Evolutionary conservation across 208 protist species (phyloP).

Genomic region (Porcisia deanei): DNA sequence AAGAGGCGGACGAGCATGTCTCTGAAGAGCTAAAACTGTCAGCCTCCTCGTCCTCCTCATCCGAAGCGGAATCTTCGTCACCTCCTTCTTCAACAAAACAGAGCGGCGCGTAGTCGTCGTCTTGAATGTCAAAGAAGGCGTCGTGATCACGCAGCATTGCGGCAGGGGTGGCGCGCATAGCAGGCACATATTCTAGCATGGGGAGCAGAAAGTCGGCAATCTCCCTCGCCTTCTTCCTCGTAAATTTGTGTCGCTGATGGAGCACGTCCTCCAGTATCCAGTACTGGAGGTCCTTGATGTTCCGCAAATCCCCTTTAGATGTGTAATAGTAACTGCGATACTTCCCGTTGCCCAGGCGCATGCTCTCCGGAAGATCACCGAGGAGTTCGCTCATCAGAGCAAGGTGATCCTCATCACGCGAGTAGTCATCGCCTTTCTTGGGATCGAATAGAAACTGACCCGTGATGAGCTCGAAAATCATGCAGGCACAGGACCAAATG

Average conservation of each 20-base stretch:
- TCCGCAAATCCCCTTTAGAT: constrained; percentile 71
- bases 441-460: constrained; percentile 95
- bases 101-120: constrained; percentile 84
- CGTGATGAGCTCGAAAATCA: constrained; percentile 95
- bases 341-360: constrained; percentile 81
- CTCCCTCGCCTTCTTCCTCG: constrained; percentile 80
- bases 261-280: constrained; percentile 90
- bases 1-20: constrained; percentile 23
- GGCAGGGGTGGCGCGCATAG: constrained; percentile 83
- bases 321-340: constrained; percentile 87
- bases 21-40: constrained; percentile 31
- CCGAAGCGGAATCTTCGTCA: constrained; percentile 28
- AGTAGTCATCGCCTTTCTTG: constrained; percentile 89
- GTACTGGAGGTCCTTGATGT: constrained; percentile 82
- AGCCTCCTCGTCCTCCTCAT: constrained; percentile 24
- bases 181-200: constrained; percentile 93
- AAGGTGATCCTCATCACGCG: constrained; percentile 93
- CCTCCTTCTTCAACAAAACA: constrained; percentile 59
- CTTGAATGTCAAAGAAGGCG: constrained; percentile 82
- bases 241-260: constrained; percentile 93
- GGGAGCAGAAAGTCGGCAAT: constrained; percentile 95
- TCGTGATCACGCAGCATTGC: constrained; percentile 83
- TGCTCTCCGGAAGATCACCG: constrained; percentile 86
- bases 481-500: constrained; percentile 93
- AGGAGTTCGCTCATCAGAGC: constrained; percentile 95